Evolutionary conservation across 2,329 filamentous ascomycete species (phyloP), one percentile per base, ranked within the genome.

Genomic region (Hymenoscyphus fructigenus): DNA sequence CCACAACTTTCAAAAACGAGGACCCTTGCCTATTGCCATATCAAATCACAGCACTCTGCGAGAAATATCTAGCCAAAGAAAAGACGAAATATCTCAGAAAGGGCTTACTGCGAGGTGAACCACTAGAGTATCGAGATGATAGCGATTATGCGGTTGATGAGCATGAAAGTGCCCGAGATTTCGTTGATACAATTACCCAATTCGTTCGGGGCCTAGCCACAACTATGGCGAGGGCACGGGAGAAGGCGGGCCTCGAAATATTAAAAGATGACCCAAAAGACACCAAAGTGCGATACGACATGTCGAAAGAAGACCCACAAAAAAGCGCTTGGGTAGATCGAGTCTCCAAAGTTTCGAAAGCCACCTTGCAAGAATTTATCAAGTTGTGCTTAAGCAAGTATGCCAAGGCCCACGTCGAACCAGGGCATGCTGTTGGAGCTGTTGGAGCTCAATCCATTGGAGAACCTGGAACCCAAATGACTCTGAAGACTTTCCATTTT

Each of bases 401-500:
- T 78, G 90, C 92, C 71, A 91, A 89, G 76, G 94, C 94, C 0
- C 91, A 92, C 69, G 91, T 96, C 23, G 93, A 99, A 76, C 93
- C 95, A 14, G 95, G 95, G 2, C 94, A 98, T 75, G 93, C 95
- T 5, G 95, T 99, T 0, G 95, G 95, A 68, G 95, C 95, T 17
- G 93, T 98, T 44, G 95, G 95, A 69, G 95, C 95, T 1, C 95
- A 99, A 78, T 98, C 94, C 1, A 99, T 99, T 72, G 95, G 95
- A 79, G 95, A 99, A 75, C 95, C 95, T 0, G 95, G 95, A 76
- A 99, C 95, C 0, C 95, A 99, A 78, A 99, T 99, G 95, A 99
- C 95, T 0, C 81, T 99, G 69, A 98, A 98, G 81, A 98, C 95
- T 76, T 98, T 98, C 87, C 95, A 98, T 90, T 99, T 99, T 82